Conservation (phyloP, 1,139 yeast species). For the Pneumocystis carinii region DNA sequence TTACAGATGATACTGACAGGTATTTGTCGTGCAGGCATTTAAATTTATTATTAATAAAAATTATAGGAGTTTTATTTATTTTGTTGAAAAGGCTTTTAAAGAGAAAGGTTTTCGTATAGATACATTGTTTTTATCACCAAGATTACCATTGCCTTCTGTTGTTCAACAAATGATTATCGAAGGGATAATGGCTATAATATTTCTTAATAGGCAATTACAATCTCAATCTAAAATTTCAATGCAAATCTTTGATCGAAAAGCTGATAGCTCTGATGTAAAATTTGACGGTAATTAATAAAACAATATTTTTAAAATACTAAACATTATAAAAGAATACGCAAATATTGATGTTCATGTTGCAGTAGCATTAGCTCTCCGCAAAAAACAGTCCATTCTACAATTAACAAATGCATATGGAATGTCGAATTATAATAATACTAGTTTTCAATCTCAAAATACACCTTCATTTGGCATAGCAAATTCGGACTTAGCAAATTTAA, state of each 20-base stretch:
- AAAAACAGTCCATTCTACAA: conserved; percentile 15
- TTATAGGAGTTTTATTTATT: conserved; percentile 32
- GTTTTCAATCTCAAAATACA: conserved; percentile 4
- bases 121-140: conserved; percentile 35
- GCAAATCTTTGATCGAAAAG: conserved; percentile 54
- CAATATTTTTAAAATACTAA: too few species aligned
- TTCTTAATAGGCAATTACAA: conserved; percentile 37
- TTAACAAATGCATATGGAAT: conserved; percentile 2
- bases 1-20: conserved; percentile 49
- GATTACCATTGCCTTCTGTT: conserved; percentile 38
- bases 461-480: conserved; percentile 6
- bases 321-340: conserved; percentile 34
- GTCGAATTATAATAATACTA: conserved; percentile 4
- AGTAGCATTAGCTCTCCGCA: conserved; percentile 31
- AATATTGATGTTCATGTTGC: conserved; percentile 53
- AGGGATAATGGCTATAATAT: conserved; percentile 59
- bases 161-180: conserved; percentile 69
- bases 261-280: conserved; percentile 52
- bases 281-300: conserved; percentile 34
- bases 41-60: conserved; percentile 11
- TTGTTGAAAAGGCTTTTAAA: conserved; percentile 41
- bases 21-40: background rate
- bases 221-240: conserved; percentile 39
- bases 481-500: conserved; percentile 17
- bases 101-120: conserved; percentile 37